A percentile compares a stretch with the other conserved stretches of the same genome.
phyloP scores from a whole-genome alignment of 352 stramenopile genomes.

The Globisporangium paroecandrum region DNA sequence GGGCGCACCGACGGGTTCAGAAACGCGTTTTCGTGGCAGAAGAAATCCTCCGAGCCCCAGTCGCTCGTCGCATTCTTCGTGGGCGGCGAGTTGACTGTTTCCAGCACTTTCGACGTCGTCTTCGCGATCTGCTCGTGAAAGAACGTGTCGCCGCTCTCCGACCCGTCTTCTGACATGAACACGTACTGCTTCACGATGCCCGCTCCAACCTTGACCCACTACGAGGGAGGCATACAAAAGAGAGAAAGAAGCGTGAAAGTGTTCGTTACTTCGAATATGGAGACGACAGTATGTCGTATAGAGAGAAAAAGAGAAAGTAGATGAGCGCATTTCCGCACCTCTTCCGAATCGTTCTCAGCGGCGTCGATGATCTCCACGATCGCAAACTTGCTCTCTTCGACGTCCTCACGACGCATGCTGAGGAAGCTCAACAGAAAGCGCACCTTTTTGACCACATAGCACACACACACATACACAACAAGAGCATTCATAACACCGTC shows the following conservation, averaged over 20 bases:
- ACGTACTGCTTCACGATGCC: constrained; percentile 73
- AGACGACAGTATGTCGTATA: too few relatives aligned
- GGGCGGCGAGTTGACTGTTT: constrained; percentile 23
- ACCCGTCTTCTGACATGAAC: constrained; percentile 38
- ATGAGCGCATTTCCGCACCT: constrained; percentile 24
- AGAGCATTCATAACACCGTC: neutral
- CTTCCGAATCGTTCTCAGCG: constrained; percentile 57
- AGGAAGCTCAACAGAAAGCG: constrained; percentile 65
- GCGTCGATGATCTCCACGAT: constrained; percentile 47
- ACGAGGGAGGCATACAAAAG: neutral
- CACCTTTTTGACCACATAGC: constrained; percentile 22
- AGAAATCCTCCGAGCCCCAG: constrained; percentile 42
- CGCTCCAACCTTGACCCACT: constrained; percentile 64
- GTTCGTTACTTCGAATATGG: neutral
- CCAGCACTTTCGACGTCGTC: constrained; percentile 42
- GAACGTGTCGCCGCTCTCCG: constrained; percentile 46
- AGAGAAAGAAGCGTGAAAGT: neutral
- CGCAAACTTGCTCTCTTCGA: constrained; percentile 44
- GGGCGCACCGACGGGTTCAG: constrained; percentile 55
- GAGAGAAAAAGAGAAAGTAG: neutral
- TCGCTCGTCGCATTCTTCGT: constrained; percentile 15
- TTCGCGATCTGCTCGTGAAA: constrained; percentile 54
- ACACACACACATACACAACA: neutral
- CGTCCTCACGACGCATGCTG: constrained; percentile 53
- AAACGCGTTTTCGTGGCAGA: constrained; percentile 65